Base-by-base conservation (phyloP, 768 basidiomycete genomes). In the Leccinum subgranulosum region DNA sequence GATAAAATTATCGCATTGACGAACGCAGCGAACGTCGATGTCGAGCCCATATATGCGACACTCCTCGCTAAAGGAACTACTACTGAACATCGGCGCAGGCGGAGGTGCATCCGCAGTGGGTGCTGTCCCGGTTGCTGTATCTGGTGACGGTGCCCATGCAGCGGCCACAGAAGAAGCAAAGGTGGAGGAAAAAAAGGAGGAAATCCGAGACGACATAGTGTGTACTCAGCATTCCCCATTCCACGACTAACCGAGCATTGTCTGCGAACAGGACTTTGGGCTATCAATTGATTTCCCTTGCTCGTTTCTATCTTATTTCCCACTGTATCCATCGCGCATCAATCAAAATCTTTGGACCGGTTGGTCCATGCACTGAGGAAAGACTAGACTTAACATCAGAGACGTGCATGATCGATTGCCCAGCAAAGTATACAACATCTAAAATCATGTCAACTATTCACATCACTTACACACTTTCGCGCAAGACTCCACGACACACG, bases 41-140 rank as follows among this genome's bases (percentile, higher is more conserved):
- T 97, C 59, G 97, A 99, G 76, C 84, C 95, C 57, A 98, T 99
- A 80, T 99, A 97, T 97, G 94, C 94, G 57, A 77, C 88, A 15
- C 89, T 99, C 68, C 92, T 99, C 71, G 92, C 96, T 61, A 98
- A 97, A 93, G 79, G 94, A 95, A 48, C 82, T 98, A 53, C 84
- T 99, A 64, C 90, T 90, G 60, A 95, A 93, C 81, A 93, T 99
- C 61, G 95, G 96, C 62, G 81, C 92, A 55, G 94, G 95, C 60
- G 94, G 92, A 60, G 94, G 86, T 60, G 92, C 86, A 65, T 88
- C 92, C 50, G 90, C 86, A 54, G 85, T 84, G 54, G 81, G 75
- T 51, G 27, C 27, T 27, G 81, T 74, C 51, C 75, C 78, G 21
- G 74, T 76, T 49, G 79, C 79, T 55, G 83, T 81, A 51, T 80